Evolutionary conservation across 805 yeast species (phyloP).

Genomic region (Saccharomyces mikatae): DNA sequence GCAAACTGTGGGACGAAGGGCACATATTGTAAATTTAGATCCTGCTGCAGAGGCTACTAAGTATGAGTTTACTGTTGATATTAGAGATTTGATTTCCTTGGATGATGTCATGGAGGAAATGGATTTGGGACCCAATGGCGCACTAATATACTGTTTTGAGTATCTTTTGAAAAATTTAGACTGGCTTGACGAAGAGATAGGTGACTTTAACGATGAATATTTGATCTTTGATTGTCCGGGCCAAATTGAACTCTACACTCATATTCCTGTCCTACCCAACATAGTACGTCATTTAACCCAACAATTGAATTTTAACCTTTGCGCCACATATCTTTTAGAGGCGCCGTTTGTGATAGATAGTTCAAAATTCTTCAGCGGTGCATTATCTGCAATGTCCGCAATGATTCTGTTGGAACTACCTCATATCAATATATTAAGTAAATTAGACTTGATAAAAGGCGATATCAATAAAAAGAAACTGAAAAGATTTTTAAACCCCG

Average conservation of each 20-base stretch:
- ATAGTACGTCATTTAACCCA: constrained; percentile 78
- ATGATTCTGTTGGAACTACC: constrained; percentile 94
- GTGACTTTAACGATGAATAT: constrained; percentile 91
- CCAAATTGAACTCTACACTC: constrained; percentile 90
- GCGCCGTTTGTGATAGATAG: constrained; percentile 90
- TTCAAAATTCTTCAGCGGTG: constrained; percentile 91
- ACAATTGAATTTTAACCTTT: constrained; percentile 72
- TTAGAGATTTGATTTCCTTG: constrained; percentile 78
- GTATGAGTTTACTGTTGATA: constrained; percentile 86
- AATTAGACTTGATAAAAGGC: constrained; percentile 77
- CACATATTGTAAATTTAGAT: constrained; percentile 89
- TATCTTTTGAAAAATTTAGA: constrained; percentile 81
- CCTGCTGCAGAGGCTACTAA: constrained; percentile 96
- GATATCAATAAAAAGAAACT: constrained; percentile 67
- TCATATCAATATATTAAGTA: constrained; percentile 83
- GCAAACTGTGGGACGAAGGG: constrained; percentile 85
- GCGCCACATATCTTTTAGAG: constrained; percentile 88
- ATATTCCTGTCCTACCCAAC: constrained; percentile 85
- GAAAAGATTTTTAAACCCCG: constrained; percentile 84
- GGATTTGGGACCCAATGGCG: constrained; percentile 93
- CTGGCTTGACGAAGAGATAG: constrained; percentile 96
- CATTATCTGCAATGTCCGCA: constrained; percentile 94
- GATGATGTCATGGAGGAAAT: constrained; percentile 95
- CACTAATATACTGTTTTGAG: constrained; percentile 86
- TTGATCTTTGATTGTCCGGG: constrained; percentile 95